Conservation (phyloP, 805 yeast species). For the Saturnispora saitoi region DNA sequence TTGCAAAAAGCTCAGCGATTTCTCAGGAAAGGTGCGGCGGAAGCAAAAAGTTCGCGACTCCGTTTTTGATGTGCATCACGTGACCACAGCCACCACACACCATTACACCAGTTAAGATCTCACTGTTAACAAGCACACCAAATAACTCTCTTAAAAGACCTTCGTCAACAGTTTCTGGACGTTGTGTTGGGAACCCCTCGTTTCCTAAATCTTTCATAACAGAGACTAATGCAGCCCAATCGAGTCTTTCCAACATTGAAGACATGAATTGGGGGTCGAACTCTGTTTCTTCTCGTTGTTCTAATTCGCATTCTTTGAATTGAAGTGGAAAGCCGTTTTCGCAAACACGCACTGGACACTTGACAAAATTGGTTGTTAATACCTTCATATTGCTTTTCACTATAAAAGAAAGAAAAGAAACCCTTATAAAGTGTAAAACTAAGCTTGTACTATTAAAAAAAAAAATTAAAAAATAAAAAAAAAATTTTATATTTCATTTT, state of each 20-base stretch:
- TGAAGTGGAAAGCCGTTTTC: conserved; percentile 77
- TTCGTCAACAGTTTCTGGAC: conserved; percentile 48
- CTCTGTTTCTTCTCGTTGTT: conserved; percentile 67
- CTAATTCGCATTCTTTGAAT: conserved; percentile 55
- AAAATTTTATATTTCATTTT: background rate
- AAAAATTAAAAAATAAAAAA: background rate
- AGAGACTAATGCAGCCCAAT: conserved; percentile 76
- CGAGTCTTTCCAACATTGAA: conserved; percentile 70
- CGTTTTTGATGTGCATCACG: conserved; percentile 80
- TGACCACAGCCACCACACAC: conserved; percentile 79
- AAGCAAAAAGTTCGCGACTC: conserved; percentile 85
- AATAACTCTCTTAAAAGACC: conserved; percentile 69
- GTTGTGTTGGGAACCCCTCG: conserved; percentile 45
- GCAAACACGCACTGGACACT: conserved; percentile 82
- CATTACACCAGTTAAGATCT: conserved; percentile 84
- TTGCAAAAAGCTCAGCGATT: background rate
- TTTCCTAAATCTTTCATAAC: conserved; percentile 78
- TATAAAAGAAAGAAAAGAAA: background rate
- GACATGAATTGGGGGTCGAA: conserved; percentile 73
- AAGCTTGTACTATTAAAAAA: background rate
- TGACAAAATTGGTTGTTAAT: conserved; percentile 91
- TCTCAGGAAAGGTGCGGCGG: conserved; percentile 81
- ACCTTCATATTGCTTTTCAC: conserved; percentile 58
- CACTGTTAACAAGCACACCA: conserved; percentile 71
- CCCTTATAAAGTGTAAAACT: too few relatives aligned